Evolutionary conservation across 139 green algal genomes (phyloP).

Genomic region (Trebouxia sp.): DNA sequence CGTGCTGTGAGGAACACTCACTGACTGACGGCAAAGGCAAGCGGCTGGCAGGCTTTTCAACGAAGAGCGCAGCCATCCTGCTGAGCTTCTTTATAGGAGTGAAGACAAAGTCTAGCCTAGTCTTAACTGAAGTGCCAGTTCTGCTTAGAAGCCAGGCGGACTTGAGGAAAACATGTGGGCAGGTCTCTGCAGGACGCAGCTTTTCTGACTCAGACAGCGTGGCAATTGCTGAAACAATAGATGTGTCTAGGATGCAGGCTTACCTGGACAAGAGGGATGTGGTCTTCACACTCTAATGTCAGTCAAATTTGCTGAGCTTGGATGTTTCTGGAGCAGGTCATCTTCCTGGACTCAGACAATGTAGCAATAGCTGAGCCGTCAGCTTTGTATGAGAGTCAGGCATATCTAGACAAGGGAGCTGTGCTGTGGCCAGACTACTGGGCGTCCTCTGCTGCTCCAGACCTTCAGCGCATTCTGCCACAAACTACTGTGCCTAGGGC

Average conservation of each 20-base stretch:
- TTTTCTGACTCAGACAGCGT: constrained; percentile 73
- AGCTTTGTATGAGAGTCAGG: constrained; percentile 43
- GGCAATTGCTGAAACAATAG: constrained; percentile 44
- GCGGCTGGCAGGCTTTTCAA: constrained; percentile 38
- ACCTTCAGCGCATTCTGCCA: constrained; percentile 38
- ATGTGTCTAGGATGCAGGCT: constrained; percentile 45
- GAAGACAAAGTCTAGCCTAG: too few species aligned
- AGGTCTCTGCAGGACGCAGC: constrained; percentile 27
- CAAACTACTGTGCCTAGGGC: not conserved
- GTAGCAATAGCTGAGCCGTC: constrained; percentile 50
- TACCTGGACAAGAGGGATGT: constrained; percentile 52
- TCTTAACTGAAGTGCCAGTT: too few species aligned
- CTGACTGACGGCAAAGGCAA: constrained; percentile 15
- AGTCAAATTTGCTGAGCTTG: too few species aligned
- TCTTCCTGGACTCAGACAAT: constrained; percentile 74
- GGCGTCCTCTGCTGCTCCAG: constrained; percentile 43
- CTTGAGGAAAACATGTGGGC: too few species aligned
- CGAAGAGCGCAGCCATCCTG: constrained; percentile 53
- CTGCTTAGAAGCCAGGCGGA: too few species aligned
- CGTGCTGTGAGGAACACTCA: not conserved
- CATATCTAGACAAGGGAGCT: constrained; percentile 50
- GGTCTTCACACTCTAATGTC: too few species aligned
- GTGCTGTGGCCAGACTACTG: constrained; percentile 75
- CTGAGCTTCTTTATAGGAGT: constrained; percentile 52
- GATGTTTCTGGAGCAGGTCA: constrained; percentile 39